Base-by-base conservation (phyloP, 2,329 filamentous ascomycete species). In the Alternaria atra region DNA sequence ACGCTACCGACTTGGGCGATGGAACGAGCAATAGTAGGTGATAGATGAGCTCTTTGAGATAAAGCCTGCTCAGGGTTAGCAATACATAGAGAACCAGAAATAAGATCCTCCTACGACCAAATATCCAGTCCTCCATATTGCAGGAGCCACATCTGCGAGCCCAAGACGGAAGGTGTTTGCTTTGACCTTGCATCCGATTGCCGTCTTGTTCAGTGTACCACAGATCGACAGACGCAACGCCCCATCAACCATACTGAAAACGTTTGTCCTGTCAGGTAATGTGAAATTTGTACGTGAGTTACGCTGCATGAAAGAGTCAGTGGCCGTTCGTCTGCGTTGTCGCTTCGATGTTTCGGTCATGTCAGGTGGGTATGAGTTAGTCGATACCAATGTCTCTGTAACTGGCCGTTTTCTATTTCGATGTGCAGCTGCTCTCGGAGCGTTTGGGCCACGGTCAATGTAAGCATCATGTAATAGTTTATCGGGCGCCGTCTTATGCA, bases 21-120 rank as follows among this genome's bases (percentile, higher is more conserved):
- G 10, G 80, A 80, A 39, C 77, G 75, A 37, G 66, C 71, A 42
- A 83, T 72, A 0, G 74, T 79, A 5, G 80, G 79, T n/a, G 79
- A 25, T 17, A 82, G 70, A 13, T 75, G 67, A 17, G 76, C 71
- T 60, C 79, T 72, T 40, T 73, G 69, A 6, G 73, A 72, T 9
- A 78, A 58, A 30, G 73, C 67, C 77, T 79, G 20, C 29, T 6
- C 7, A 29, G 29, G 25, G 47, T 73, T 9, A 72, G 64, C 17
- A 29, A 34, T n/a, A 15, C 27, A 30, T 3, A 10, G 25, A 57
- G 32, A 8, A 27, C 17, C 15, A 3, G 32, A 8, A 44, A 32
- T 6, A 13, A 23, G 27, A 8, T 40, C 13, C 37, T 42, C 60
- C 42, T 69, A 80, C 76, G 17, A 58, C 56, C 17, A 79, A 62